These are phyloP conservation scores for Dimocarpus longan DNA, from an alignment of 345 rosid genomes.

Conservation along the genomic window DNA sequence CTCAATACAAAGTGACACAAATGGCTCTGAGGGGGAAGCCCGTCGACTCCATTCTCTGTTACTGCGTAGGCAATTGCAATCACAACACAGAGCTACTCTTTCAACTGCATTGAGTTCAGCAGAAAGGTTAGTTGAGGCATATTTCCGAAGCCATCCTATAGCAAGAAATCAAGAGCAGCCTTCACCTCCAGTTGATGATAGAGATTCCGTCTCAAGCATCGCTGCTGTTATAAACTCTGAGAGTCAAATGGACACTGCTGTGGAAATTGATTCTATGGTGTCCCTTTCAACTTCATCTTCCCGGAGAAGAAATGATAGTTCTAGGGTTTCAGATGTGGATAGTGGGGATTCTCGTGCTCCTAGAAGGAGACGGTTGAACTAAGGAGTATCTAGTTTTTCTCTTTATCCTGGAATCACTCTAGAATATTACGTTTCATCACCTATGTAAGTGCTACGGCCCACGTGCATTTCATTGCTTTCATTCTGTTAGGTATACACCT, in stretches of 20 bases:
- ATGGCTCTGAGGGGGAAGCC: conserved; percentile 52
- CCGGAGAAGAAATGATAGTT: conserved; percentile 67
- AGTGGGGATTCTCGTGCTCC: conserved; percentile 86
- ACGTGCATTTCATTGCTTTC: conserved; percentile 22
- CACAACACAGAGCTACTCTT: conserved; percentile 61
- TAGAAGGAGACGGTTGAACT: conserved; percentile 71
- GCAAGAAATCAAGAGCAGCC: conserved; percentile 83
- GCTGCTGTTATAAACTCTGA: conserved; percentile 88
- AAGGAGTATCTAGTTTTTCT: conserved; percentile 1
- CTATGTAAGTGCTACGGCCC: not conserved
- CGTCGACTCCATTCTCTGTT: conserved; percentile 53
- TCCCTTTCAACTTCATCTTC: conserved; percentile 86
- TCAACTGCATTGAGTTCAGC: conserved; percentile 56
- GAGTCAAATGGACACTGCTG: conserved; percentile 79
- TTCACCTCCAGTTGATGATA: conserved; percentile 68
- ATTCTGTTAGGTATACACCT: conserved; percentile 5
- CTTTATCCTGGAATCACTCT: conserved; percentile 12
- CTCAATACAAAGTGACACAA: conserved; percentile 47
- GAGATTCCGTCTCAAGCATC: conserved; percentile 88
- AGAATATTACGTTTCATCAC: conserved; percentile 20
- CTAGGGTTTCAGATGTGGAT: conserved; percentile 79
- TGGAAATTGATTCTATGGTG: conserved; percentile 81
- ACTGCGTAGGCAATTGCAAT: conserved; percentile 56
- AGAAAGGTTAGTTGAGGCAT: conserved; percentile 59
- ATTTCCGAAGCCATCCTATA: conserved; percentile 46